Percentiles rank a stretch among this genome's conserved stretches.
These are phyloP conservation scores for Penicillium sp. DNA, from an alignment of 2,329 filamentous ascomycete genomes.

Conservation along the genomic window DNA sequence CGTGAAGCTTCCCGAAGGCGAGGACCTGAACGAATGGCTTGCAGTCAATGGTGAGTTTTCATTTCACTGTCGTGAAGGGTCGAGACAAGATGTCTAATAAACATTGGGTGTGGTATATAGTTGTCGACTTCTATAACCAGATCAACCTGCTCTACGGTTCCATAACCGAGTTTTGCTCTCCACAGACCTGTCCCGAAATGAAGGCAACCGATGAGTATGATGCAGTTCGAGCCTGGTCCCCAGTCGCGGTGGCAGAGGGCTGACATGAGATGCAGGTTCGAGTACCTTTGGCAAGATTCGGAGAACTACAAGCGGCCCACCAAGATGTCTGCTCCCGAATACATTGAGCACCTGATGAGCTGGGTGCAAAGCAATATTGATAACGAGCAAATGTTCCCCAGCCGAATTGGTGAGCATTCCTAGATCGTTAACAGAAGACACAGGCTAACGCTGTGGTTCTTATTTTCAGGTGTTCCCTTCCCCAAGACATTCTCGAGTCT, in stretches of 20 bases:
- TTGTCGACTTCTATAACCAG: slow-evolving; percentile 99
- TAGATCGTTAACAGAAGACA: too few species aligned
- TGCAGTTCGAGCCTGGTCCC: neutral
- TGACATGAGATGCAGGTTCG: slow-evolving; percentile 66
- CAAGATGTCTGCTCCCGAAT: slow-evolving; percentile 96
- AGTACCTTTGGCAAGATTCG: slow-evolving; percentile 98
- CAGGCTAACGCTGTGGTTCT: neutral
- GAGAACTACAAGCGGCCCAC: slow-evolving; percentile 94
- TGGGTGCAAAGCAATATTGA: slow-evolving; percentile 97
- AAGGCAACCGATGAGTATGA: slow-evolving; percentile 97
- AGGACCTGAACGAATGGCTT: slow-evolving; percentile 97
- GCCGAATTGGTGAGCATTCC: slow-evolving; percentile 71
- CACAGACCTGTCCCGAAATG: slow-evolving; percentile 97
- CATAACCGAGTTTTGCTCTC: slow-evolving; percentile 98
- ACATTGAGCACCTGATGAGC: slow-evolving; percentile 96
- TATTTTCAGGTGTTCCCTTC: slow-evolving; percentile 77
- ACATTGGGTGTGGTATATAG: slow-evolving; percentile 50
- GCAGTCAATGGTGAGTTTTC: slow-evolving; percentile 82
- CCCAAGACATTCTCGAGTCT: slow-evolving; percentile 88
- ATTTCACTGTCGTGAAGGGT: neutral
- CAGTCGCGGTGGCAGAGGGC: too few species aligned
- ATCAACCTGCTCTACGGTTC: slow-evolving; percentile 98
- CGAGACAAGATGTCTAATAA: neutral
- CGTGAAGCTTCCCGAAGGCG: slow-evolving; percentile 93
- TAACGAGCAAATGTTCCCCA: slow-evolving; percentile 94